These are phyloP conservation scores for Erythrophleum fordii DNA, from an alignment of 306 rosid genomes.

Conservation along the genomic window DNA sequence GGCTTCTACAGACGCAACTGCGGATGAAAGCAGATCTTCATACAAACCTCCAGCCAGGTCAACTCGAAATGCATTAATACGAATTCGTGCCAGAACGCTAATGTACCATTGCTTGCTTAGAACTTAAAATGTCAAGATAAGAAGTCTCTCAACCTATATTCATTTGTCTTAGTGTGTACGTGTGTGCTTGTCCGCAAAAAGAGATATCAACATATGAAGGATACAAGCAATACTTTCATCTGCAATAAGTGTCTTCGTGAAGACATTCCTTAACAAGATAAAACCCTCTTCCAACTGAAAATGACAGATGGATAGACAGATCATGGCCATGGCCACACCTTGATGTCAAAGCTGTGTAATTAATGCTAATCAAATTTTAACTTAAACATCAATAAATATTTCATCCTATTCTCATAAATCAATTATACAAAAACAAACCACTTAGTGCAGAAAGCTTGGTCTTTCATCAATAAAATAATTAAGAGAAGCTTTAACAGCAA, in stretches of 20 bases:
- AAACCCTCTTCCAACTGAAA: constrained; percentile 87
- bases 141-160: constrained; percentile 13
- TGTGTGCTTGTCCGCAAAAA: constrained; percentile 38
- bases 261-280: constrained; percentile 64
- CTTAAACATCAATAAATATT: constrained; percentile 19
- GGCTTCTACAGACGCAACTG: constrained; percentile 75
- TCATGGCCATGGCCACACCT: constrained; percentile 1
- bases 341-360: constrained; percentile 32
- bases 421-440: constrained; percentile 2
- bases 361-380: constrained; percentile 20
- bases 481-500: constrained; percentile 12
- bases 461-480: neutral
- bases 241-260: constrained; percentile 47
- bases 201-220: constrained; percentile 49
- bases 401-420: constrained; percentile 21
- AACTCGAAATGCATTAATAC: constrained; percentile 85
- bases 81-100: constrained; percentile 74
- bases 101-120: constrained; percentile 83
- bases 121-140: constrained; percentile 73
- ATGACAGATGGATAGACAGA: constrained; percentile 25
- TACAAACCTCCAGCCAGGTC: constrained; percentile 68
- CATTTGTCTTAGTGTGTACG: neutral
- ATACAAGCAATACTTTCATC: constrained; percentile 77
- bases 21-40: constrained; percentile 77
- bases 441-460: neutral